Evolutionary conservation across 495 filamentous ascomycete species (phyloP).

Genomic region (Patellaria atrata): DNA sequence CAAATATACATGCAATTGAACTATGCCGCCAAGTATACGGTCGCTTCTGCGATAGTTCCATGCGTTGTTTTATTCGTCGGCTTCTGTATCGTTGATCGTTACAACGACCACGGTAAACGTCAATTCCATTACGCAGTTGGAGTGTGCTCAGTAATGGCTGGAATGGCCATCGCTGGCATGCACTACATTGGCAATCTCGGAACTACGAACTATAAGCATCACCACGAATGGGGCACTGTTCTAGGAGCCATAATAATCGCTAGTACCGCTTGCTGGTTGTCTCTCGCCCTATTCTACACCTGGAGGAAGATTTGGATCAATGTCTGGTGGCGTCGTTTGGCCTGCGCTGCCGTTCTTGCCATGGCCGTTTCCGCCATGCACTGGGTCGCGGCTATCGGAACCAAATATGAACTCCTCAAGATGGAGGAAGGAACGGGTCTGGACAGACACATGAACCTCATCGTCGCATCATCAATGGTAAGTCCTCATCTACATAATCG

Average conservation of each 20-base stretch:
- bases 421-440: conserved; percentile 6
- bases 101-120: conserved; percentile 31
- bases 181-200: conserved; percentile 78
- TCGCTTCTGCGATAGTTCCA: conserved; percentile 67
- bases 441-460: conserved; percentile 17
- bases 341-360: conserved; percentile 54
- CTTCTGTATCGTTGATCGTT: conserved; percentile 44
- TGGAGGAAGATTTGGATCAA: conserved; percentile 65
- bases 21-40: conserved; percentile 60
- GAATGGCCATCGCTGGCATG: conserved; percentile 70
- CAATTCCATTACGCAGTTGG: conserved; percentile 16
- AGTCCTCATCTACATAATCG: not conserved
- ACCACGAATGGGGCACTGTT: conserved; percentile 43
- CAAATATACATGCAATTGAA: conserved; percentile 47
- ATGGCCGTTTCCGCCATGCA: conserved; percentile 75
- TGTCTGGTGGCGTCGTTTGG: conserved; percentile 54
- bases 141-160: conserved; percentile 52
- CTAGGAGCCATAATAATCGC: conserved; percentile 59
- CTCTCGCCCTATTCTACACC: conserved; percentile 64
- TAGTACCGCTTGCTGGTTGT: conserved; percentile 47
- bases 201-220: conserved; percentile 58
- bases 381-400: conserved; percentile 67
- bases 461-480: conserved; percentile 22
- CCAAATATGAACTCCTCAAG: conserved; percentile 39
- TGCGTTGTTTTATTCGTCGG: conserved; percentile 57